phyloP scores from a whole-genome alignment of 495 filamentous ascomycete genomes.

The Hyaloscypha hepaticicola region DNA sequence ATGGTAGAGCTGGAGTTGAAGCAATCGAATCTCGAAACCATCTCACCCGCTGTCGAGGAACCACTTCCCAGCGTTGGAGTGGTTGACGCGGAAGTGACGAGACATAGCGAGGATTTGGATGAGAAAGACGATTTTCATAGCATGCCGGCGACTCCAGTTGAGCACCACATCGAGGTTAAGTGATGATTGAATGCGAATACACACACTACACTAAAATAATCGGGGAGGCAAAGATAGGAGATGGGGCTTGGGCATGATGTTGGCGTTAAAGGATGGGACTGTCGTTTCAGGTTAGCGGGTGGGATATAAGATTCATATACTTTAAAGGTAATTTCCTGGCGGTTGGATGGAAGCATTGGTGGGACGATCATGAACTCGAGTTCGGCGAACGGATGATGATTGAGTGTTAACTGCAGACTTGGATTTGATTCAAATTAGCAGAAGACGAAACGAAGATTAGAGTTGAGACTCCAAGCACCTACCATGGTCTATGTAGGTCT shows the following conservation, averaged over 20 bases:
- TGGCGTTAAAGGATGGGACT: not conserved
- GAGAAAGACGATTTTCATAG: conserved; percentile 5
- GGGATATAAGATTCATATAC: not conserved
- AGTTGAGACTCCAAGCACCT: not conserved
- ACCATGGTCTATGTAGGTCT: not conserved
- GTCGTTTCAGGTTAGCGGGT: not conserved
- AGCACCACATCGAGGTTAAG: not conserved
- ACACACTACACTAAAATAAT: not conserved
- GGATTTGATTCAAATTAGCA: not conserved
- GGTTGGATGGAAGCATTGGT: not conserved
- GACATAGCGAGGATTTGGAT: not conserved
- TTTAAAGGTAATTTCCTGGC: not conserved
- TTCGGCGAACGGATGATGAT: not conserved
- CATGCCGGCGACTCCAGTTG: not conserved
- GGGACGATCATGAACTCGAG: not conserved
- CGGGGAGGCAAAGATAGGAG: not conserved
- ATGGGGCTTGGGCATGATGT: not conserved
- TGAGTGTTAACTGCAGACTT: not conserved
- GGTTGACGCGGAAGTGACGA: not conserved
- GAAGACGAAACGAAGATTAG: not conserved
- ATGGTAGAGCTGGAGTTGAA: not conserved
- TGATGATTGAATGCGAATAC: not conserved
- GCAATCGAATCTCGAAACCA: not conserved
- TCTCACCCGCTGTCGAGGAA: not conserved
- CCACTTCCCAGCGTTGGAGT: not conserved